Evolutionary conservation across 768 basidiomycete genomes (phyloP).

Genomic region (Mycena belliarum): DNA sequence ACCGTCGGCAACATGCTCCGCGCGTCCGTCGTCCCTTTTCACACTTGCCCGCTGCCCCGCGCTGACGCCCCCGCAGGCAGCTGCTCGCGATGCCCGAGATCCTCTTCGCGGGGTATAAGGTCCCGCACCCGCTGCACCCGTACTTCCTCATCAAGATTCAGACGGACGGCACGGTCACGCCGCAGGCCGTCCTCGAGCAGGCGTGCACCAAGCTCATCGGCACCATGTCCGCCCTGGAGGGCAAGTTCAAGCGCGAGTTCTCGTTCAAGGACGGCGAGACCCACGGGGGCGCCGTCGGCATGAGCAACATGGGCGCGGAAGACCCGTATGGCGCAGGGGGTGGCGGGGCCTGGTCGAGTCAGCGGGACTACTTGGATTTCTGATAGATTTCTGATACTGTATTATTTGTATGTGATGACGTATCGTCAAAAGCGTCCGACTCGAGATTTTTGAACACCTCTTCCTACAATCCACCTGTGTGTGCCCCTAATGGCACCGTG

Average conservation of each 20-base stretch:
- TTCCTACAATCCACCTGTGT: too few relatives aligned
- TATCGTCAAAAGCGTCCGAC: background rate
- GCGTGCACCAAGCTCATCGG: conserved; percentile 83
- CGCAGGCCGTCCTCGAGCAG: conserved; percentile 66
- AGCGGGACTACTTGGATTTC: conserved; percentile 58
- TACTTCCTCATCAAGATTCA: conserved; percentile 95
- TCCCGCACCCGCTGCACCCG: conserved; percentile 94
- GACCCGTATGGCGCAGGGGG: conserved; percentile 51
- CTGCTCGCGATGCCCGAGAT: conserved; percentile 85
- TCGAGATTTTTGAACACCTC: background rate
- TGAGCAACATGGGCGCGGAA: conserved; percentile 31
- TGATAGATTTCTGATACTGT: conserved; percentile 26
- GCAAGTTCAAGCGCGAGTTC: conserved; percentile 82
- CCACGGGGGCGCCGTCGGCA: conserved; percentile 23
- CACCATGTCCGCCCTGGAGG: conserved; percentile 64
- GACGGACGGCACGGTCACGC: conserved; percentile 64
- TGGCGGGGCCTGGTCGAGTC: conserved; percentile 44
- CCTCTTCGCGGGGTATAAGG: conserved; percentile 97
- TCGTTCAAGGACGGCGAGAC: conserved; percentile 70
- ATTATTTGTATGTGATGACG: background rate
- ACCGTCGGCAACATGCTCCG: conserved; percentile 97
- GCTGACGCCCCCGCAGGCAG: conserved; percentile 55
- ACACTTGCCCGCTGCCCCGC: background rate
- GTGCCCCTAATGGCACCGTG: too few relatives aligned
- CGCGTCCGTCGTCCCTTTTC: conserved; percentile 63